Evolutionary conservation across 257 asterid genomes (phyloP), one percentile per base, ranked within the genome.

Genomic region (Vinca minor): DNA sequence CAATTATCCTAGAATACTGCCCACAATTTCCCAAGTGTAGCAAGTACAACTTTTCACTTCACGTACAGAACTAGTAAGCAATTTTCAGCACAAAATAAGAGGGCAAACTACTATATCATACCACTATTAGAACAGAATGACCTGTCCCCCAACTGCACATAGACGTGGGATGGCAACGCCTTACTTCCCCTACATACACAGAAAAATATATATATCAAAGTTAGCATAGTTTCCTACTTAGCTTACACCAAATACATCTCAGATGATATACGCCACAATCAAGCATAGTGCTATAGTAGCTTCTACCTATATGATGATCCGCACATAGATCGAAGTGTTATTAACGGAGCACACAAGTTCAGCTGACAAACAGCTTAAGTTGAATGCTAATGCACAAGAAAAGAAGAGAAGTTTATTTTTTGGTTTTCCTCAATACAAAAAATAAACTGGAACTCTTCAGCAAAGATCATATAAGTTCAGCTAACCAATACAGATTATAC

Each of bases 101-200:
- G 63, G n/a, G 52, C 14, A 34, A 73, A 61, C 44, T 54, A 5
- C 58, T 59, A 61, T 17, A 65, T 14, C 70, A 44, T 86, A 91
- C 96, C 98, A 62, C 74, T 69, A 23, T 59, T 85, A 21, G 96
- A 84, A 72, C 96, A 80, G 81, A 82, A 88, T 38, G 85, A 36
- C 75, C 87, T 82, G 80, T 77, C 79, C 88, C 81, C 73, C 4
- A 71, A 73, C 62, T 72, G 84, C 73, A 69, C 17, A 68, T 42
- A 59, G 59, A 49, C 73, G 52, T 66, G 78, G 39, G 75, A 73
- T 46, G 35, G 28, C 49, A 42, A 46, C 26, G 55, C 32, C 49
- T 45, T 26, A 28, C 34, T 23, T 73, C 56, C 82, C 77, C 98
- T 91, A 85, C 70, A 77, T 29, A 60, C 38, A 69, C 58, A 29